phyloP scores from a whole-genome alignment of 2,329 filamentous ascomycete species.

The Rhynchosporium agropyri region DNA sequence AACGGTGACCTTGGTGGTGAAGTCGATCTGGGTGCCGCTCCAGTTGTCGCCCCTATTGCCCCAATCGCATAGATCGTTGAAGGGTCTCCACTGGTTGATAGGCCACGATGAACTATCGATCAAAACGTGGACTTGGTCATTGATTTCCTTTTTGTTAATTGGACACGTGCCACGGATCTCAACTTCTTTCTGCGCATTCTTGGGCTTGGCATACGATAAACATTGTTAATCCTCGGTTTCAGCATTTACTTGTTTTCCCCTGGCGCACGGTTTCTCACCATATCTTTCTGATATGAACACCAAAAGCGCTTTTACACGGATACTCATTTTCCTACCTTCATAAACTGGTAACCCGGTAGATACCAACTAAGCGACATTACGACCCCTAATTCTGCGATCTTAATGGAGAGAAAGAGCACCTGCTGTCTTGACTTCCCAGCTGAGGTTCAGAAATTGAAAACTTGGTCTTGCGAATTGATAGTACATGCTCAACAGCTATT shows the following conservation, averaged over 20 bases:
- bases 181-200: constrained; percentile 37
- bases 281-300: constrained; percentile 35
- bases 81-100: constrained; percentile 37
- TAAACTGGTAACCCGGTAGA: constrained; percentile 42
- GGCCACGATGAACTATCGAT: constrained; percentile 42
- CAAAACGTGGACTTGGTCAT: constrained; percentile 37
- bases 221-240: constrained; percentile 28
- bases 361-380: constrained; percentile 42
- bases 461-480: constrained; percentile 23
- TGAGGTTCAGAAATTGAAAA: neutral
- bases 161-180: constrained; percentile 37
- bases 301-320: constrained; percentile 40
- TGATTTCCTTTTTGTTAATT: constrained; percentile 40
- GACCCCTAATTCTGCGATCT: constrained; percentile 36
- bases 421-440: constrained; percentile 19
- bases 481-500: constrained; percentile 4
- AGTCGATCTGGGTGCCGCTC: constrained; percentile 43
- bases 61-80: constrained; percentile 48
- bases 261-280: constrained; percentile 42
- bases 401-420: constrained; percentile 25
- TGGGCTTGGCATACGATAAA: constrained; percentile 38
- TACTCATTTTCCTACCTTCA: constrained; percentile 42
- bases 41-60: constrained; percentile 45
- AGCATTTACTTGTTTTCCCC: constrained; percentile 37
- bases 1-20: constrained; percentile 51